Evolutionary conservation across 257 asterid genomes (phyloP), one percentile per base, ranked within the genome.

Genomic region (Verbena officinalis): DNA sequence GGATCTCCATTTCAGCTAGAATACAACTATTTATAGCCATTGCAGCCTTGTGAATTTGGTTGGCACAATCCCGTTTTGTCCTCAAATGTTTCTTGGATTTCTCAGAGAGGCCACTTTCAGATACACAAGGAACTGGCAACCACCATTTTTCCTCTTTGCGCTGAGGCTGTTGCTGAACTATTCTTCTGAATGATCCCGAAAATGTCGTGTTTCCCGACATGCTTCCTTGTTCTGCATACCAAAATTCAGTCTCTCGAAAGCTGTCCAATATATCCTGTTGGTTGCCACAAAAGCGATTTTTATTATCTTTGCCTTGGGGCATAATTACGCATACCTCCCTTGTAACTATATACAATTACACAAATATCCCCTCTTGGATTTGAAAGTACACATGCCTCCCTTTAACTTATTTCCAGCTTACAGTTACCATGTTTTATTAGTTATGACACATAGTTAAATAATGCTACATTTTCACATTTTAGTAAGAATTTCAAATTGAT

Each of bases 191-290:
- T 9, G 96, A 89, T n/a, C 93, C 97, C 0, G 86, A 79, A n/a
- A 77, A 82, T 0, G 79, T 75, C 15, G 92, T 78, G 46, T 76
- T 85, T 9, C 73, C 82, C 0, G 94, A 81, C 63, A 80, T 77
- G 71, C 93, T 89, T n/a, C 97, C 96, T 56, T 84, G 70, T 57
- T 90, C 95, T 5, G 87, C 97, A 55, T 94, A 94, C 99, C 96
- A 86, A 58, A 94, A 90, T 64, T 94, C 96, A 0, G 81, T 83
- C 20, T 76, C 85, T 73, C 77, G 84, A 59, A 94, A 94, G 76
- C 93, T 79, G 64, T 88, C 95, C 84, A 90, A 49, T 51, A 78
- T 75, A 27, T 83, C 97, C 97, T 93, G 86, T 60, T 58, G 64
- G 86, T 60, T 58, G 64, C 74, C 17, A 71, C 16, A 33, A 24